Base-by-base conservation (phyloP, 805 yeast genomes). In the Candida loeiensis region DNA sequence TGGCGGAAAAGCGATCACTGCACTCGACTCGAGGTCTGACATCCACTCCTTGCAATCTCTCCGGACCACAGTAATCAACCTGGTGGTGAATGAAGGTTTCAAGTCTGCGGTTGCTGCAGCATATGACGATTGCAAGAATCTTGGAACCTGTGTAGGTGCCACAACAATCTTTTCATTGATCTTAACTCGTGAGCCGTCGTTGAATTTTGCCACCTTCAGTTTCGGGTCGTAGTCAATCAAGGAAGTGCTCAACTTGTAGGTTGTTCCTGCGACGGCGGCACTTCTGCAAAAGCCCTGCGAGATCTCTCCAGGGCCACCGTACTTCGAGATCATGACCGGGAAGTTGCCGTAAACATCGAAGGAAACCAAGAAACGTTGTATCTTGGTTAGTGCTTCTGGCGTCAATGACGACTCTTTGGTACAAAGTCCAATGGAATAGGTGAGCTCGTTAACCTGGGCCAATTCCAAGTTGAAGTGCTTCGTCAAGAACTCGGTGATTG, bases 191-290 rank as follows among this genome's bases (percentile, higher is more conserved):
- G 89, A 75, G 21, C 95, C 93, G 59, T 90, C 96, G 43, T 75
- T 69, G 48, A 86, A 79, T 28, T 69, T 67, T 6, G 95, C 96
- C 17, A 79, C 67, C 53, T 85, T 82, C 21, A 77, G 66, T 19
- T 59, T 64, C 25, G 82, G 78, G 58, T 91, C 91, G 63, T 69
- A 88, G 26, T 78, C 76, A 4, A 65, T 65, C 38, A 91, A 62
- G 28, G 72, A 66, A 12, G 93, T 82, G 55, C 82, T 80, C 41
- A 91, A 71, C 60, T 89, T 88, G 65, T 93, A 91, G 24, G 95
- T 87, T 40, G 97, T 84, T 40, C 98, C 98, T 14, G 93, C 98
- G 46, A 91, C 98, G 11, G 99, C 99, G 3, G 98, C 98, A 43
- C 95, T 85, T 52, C 99, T 76, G 65, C 97, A 91, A 62, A 93